phyloP scores from a whole-genome alignment of 1,139 yeast species.

The Scheffersomyces lignicola region DNA sequence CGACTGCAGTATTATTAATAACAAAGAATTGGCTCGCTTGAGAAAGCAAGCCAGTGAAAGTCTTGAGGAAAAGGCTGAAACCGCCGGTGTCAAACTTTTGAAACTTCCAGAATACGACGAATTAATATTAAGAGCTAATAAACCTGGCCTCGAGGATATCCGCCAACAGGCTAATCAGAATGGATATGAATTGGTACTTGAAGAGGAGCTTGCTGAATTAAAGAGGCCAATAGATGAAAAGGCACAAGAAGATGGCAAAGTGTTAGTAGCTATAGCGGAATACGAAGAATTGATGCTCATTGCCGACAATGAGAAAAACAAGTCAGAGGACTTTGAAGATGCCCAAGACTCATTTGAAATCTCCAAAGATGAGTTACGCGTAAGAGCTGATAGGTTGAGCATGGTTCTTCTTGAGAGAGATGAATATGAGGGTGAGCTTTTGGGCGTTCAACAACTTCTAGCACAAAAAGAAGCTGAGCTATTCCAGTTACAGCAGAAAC shows the following conservation, averaged over 20 bases:
- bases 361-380: slow-evolving; percentile 27
- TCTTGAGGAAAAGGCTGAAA: slow-evolving; percentile 25
- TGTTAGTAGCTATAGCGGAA: slow-evolving; percentile 21
- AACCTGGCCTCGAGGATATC: slow-evolving; percentile 37
- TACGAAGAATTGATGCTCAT: slow-evolving; percentile 15
- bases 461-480: slow-evolving; percentile 36
- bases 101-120: slow-evolving; percentile 29
- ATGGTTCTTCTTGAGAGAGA: slow-evolving; percentile 32
- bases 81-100: slow-evolving; percentile 24
- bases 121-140: slow-evolving; percentile 33
- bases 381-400: slow-evolving; percentile 36
- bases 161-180: slow-evolving; percentile 25
- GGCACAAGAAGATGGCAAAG: slow-evolving; percentile 27
- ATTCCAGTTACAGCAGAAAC: slow-evolving; percentile 21
- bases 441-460: slow-evolving; percentile 30
- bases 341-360: slow-evolving; percentile 37
- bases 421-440: slow-evolving; percentile 23
- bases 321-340: slow-evolving; percentile 23
- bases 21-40: slow-evolving; percentile 9
- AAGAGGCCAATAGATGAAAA: slow-evolving; percentile 14
- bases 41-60: slow-evolving; percentile 15
- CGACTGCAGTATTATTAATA: slow-evolving; percentile 13
- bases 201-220: slow-evolving; percentile 19
- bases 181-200: slow-evolving; percentile 29
- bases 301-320: slow-evolving; percentile 2